Base-by-base conservation (phyloP, 2,329 filamentous ascomycete genomes). In the Emericellopsis atlantica region DNA sequence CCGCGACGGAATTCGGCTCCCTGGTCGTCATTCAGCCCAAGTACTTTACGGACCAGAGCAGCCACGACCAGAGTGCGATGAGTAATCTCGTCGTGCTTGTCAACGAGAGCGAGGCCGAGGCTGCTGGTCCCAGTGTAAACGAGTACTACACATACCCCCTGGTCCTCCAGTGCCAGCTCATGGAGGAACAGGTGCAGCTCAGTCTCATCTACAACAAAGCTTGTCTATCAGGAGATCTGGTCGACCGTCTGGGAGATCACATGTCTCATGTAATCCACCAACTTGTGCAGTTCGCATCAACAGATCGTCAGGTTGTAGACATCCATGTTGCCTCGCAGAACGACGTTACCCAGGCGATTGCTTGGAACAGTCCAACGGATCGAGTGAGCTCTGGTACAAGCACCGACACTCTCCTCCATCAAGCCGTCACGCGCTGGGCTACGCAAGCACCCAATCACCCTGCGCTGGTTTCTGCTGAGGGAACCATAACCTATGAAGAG, bases 1-100 rank as follows among this genome's bases (percentile, higher is more conserved):
- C 39, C 9, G 48, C 48, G 6, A 46, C 45, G 31, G 40, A 49
- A 4, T 49, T 51, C 29, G 39, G 36, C n/a, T 47, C 40, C 24
- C 24, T 49, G 21, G 36, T 52, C 15, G 47, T 50, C 15, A 29
- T 44, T 10, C 44, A 46, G 35, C 42, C 37, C 5, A 23, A 23
- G 14, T 21, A 43, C n/a, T 14, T 34, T n/a, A 24, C 24, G 10
- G 23, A 14, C 16, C 16, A 26, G 6, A 22, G 16, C 23, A 23
- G 14, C n/a, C 24, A 37, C 10, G 26, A 21, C 21, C 16, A n/a
- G 14, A 21, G 18, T 21, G 5, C 18, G 5, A 21, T 21, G 18
- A 21, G 18, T 21, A n/a, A 35, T 3, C 18, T 15, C 1, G 12
- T n/a, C 5, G 14, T 18, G 7, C 11, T 12, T 31, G 16, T 14